Conservation (phyloP, 1,284 basidiomycete species). For the Microbotryum scabiosae region DNA sequence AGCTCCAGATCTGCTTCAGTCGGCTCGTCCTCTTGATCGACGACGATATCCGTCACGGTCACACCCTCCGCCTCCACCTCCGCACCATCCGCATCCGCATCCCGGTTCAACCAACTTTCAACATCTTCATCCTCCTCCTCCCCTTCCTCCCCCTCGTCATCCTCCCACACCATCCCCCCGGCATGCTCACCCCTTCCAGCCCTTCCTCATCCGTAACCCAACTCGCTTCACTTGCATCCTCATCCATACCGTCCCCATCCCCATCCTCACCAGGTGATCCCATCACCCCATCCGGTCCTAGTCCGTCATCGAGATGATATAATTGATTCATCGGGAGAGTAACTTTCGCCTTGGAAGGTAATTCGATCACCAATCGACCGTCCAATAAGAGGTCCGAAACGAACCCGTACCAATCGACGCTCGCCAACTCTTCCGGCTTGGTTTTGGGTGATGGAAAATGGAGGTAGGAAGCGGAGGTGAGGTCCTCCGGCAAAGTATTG, state of each 20-base stretch:
- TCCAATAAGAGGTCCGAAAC: slow-evolving; percentile 42
- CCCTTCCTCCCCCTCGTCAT: slow-evolving; percentile 21
- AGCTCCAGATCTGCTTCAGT: neutral
- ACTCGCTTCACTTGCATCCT: slow-evolving; percentile 15
- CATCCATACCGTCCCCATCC: slow-evolving; percentile 6
- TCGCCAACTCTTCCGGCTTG: slow-evolving; percentile 23
- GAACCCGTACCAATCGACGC: slow-evolving; percentile 45
- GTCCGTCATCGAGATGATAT: slow-evolving; percentile 30
- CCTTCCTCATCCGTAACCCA: slow-evolving; percentile 4
- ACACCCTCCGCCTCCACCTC: slow-evolving; percentile 34
- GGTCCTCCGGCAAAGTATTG: slow-evolving; percentile 41
- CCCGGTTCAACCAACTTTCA: slow-evolving; percentile 25
- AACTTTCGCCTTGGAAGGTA: slow-evolving; percentile 36
- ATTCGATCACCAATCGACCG: slow-evolving; percentile 40
- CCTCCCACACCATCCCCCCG: slow-evolving; percentile 12
- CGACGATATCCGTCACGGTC: neutral
- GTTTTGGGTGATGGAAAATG: slow-evolving; percentile 9
- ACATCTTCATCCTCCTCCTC: slow-evolving; percentile 24
- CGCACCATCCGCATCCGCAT: neutral
- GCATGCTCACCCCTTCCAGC: slow-evolving; percentile 14
- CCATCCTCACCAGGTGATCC: slow-evolving; percentile 8
- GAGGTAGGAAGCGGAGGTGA: slow-evolving; percentile 10
- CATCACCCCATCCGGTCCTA: slow-evolving; percentile 16
- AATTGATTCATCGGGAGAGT: slow-evolving; percentile 31
- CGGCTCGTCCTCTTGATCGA: slow-evolving; percentile 11